Percentiles rank a stretch among this genome's conserved stretches.
Evolutionary conservation across 1,284 basidiomycete species (phyloP).

Genomic region (Neolentinus lepideus): DNA sequence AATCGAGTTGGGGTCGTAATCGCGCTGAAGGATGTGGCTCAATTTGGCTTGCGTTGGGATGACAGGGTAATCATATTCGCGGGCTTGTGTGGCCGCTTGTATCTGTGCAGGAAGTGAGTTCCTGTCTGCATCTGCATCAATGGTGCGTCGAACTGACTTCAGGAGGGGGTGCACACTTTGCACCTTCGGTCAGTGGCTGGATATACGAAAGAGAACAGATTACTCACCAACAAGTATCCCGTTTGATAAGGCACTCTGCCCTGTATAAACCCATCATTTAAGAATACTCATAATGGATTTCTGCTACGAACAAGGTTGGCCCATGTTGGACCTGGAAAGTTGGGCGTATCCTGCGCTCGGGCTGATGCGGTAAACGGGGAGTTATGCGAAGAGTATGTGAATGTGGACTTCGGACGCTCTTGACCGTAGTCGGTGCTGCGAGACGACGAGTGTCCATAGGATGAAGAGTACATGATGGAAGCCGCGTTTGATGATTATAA

Average conservation of each 20-base stretch:
- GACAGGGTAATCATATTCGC: conserved; percentile 48
- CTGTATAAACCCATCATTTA: neutral
- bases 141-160: neutral
- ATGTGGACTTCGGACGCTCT: neutral
- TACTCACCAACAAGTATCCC: neutral
- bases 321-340: neutral
- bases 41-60: conserved; percentile 74
- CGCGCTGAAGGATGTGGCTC: conserved; percentile 56
- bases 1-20: conserved; percentile 59
- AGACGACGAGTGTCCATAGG: neutral
- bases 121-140: neutral
- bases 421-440: neutral
- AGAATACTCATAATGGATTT: neutral
- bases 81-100: too few relatives aligned
- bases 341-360: neutral
- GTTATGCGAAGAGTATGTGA: neutral
- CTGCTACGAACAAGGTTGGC: neutral
- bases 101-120: neutral
- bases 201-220: neutral
- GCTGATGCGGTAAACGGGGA: neutral
- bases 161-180: neutral
- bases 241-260: neutral
- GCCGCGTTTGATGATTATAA: too few relatives aligned
- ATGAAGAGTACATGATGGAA: neutral
- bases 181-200: neutral